Percentiles rank a stretch among this genome's conserved stretches.
Evolutionary conservation across 179 eudicot genomes (phyloP).

Genomic region (Kewa caespitosa): DNA sequence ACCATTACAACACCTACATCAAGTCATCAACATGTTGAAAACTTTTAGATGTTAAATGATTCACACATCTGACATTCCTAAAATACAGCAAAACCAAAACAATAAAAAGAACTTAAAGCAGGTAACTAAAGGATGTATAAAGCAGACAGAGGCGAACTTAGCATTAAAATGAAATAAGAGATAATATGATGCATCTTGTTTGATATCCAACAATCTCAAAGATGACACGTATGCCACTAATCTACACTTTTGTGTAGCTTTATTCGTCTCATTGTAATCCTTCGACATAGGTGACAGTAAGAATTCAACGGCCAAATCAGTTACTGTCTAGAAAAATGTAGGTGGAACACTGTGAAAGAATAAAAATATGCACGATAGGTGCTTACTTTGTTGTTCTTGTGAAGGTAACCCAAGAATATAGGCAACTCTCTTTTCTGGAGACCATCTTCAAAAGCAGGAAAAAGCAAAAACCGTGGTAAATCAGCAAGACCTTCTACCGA

Average conservation of each 20-base stretch:
- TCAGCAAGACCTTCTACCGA: constrained; percentile 13
- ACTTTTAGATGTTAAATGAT: background rate
- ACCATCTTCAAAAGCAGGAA: constrained; percentile 18
- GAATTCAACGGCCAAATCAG: background rate
- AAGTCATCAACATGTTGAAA: too few relatives aligned
- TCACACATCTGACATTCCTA: background rate
- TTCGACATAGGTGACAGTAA: background rate
- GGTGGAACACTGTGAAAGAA: background rate
- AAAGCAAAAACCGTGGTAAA: constrained; percentile 26
- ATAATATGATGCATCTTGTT: background rate
- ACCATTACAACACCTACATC: too few relatives aligned
- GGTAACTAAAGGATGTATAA: background rate
- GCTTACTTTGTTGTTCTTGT: constrained; percentile 21
- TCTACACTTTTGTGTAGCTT: too few relatives aligned
- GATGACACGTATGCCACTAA: background rate
- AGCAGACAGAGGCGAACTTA: background rate
- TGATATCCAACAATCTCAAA: background rate
- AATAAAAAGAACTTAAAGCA: background rate
- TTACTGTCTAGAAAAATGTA: too few relatives aligned
- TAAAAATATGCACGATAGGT: background rate
- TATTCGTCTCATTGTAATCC: too few relatives aligned
- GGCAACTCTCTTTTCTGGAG: constrained; percentile 25
- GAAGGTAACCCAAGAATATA: constrained; percentile 26
- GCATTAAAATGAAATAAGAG: background rate
- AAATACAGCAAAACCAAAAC: background rate